Base-by-base conservation (phyloP, 2,329 filamentous ascomycete species). In the Allantophomopsis lycopodina region DNA sequence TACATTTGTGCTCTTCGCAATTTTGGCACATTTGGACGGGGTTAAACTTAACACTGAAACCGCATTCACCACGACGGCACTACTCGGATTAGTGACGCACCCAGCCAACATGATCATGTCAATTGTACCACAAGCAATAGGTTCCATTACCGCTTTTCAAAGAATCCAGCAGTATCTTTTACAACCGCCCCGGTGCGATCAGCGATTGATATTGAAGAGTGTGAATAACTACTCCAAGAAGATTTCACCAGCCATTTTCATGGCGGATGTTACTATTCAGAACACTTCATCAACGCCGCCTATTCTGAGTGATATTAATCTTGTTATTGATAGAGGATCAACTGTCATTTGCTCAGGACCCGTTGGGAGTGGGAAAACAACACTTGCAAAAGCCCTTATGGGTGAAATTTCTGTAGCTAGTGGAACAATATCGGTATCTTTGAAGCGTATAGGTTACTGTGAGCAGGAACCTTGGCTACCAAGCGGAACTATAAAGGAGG, bases 391-490 rank as follows among this genome's bases (percentile, higher is more conserved):
- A 2, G 50, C 51, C 6, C 42, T 57, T 8, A 39, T 60, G 6
- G 57, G 57, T 8, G 57, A 60, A 39, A 31, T 55, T 2, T 4
- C 40, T 1, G 42, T 46, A 4, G 16, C 40, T 1, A 6, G 32
- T 5, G 60, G 59, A 5, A 42, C 40, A 1, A 46, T 63, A 7
- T 36, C 34, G 0, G 4, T 59, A 2, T 47, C 50, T 5, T 52
- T 56, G 0, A 42, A 38, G 33, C 43, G 41, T 7, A 54, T 62
- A 28, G 57, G 45, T 7, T 64, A 61, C 36, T 61, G 58, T 40
- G 46, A 56, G 5, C 61, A 64, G 21, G 49, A 30, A n/a, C 50
- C 60, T 0, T 64, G 61, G 61, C 44, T 65, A 15, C 57, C 56
- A 0, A 58, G 51, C 28, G 50, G 50, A 1, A 60, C 41, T 5